Conservation (phyloP, 2,329 filamentous ascomycete genomes). For the Botrytis porri region DNA sequence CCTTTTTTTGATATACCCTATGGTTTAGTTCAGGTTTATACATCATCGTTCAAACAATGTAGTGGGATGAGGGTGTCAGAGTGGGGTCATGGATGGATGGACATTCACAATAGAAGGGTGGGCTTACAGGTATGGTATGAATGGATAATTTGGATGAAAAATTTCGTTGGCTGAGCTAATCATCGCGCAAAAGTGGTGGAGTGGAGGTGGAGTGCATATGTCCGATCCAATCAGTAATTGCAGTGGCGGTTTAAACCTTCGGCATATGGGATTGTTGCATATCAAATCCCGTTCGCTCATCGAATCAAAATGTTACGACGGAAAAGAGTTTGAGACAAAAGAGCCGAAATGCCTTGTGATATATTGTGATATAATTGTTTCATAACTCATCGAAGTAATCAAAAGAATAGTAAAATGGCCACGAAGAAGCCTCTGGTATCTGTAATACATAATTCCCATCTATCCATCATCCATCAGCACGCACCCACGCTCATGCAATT, state of each 20-base stretch:
- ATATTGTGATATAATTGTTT: not conserved
- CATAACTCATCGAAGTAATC: not conserved
- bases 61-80: too few relatives aligned
- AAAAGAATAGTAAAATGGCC: not conserved
- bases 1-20: too few relatives aligned
- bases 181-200: not conserved
- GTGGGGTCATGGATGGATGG: too few relatives aligned
- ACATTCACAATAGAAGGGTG: too few relatives aligned
- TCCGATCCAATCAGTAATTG: not conserved
- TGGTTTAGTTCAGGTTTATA: too few relatives aligned
- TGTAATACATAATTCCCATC: not conserved
- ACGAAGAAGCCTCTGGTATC: not conserved
- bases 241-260: not conserved
- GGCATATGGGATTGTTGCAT: not conserved
- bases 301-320: not conserved
- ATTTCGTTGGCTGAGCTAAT: not conserved
- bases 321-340: not conserved
- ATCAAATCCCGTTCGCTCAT: not conserved
- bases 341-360: not conserved
- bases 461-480: not conserved
- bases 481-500: not conserved
- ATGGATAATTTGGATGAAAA: not conserved
- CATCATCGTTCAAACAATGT: too few relatives aligned
- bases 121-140: not conserved
- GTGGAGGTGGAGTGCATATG: not conserved